A percentile compares a stretch with the other conserved stretches of the same genome.
Evolutionary conservation across 192 early-diverging fungal genomes (phyloP).

Genomic region (Backusella circina): DNA sequence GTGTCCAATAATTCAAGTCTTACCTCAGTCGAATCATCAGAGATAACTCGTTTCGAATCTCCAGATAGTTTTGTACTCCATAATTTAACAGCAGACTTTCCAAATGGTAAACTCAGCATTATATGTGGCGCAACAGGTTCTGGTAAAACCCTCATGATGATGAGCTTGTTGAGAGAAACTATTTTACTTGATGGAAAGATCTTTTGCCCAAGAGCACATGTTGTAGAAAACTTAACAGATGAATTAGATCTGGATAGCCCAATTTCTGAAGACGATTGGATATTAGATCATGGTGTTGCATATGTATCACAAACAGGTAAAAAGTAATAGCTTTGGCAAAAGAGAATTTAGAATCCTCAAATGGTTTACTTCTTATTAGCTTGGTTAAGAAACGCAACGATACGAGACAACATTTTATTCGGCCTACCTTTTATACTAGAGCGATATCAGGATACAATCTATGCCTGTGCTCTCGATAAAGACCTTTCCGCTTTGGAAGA

Average conservation of each 20-base stretch:
- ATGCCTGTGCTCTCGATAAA: constrained; percentile 54
- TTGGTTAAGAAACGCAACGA: constrained; percentile 62
- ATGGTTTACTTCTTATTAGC: constrained; percentile 20
- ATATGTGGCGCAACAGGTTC: constrained; percentile 76
- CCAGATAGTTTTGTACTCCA: constrained; percentile 40
- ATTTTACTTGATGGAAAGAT: constrained; percentile 29
- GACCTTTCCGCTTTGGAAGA: constrained; percentile 55
- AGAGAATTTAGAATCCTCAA: constrained; percentile 10
- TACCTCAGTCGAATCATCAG: neutral
- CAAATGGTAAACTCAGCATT: constrained; percentile 45
- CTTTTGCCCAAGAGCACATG: constrained; percentile 28
- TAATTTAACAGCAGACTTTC: constrained; percentile 42
- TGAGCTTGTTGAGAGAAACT: constrained; percentile 77
- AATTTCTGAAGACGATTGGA: constrained; percentile 30
- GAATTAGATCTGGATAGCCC: neutral
- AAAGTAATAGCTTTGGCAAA: neutral
- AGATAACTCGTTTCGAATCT: constrained; percentile 4
- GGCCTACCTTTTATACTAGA: constrained; percentile 45
- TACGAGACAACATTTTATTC: constrained; percentile 75
- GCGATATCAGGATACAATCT: constrained; percentile 52
- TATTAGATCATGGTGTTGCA: constrained; percentile 57
- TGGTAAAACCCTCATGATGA: constrained; percentile 82
- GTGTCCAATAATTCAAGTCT: neutral
- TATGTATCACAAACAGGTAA: constrained; percentile 63
- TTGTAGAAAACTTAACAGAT: constrained; percentile 8